phyloP scores from a whole-genome alignment of 768 basidiomycete species.

The Tulasnella sp. region DNA sequence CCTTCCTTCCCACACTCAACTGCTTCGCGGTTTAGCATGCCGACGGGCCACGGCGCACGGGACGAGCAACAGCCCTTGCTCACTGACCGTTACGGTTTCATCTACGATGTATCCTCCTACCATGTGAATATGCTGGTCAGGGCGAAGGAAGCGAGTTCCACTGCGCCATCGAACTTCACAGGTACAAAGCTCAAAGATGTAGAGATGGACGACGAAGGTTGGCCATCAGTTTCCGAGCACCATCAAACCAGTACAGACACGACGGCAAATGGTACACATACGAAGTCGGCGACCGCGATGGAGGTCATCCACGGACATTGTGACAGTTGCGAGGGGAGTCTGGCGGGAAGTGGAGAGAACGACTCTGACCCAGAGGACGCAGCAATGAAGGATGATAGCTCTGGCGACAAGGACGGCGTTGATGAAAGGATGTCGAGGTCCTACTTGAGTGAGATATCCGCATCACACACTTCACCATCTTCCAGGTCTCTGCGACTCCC shows the following conservation, averaged over 20 bases:
- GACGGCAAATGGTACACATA: constrained; percentile 32
- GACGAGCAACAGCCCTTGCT: constrained; percentile 28
- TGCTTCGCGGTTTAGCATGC: constrained; percentile 15
- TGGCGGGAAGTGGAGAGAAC: constrained; percentile 29
- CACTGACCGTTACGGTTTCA: constrained; percentile 84
- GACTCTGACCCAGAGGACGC: constrained; percentile 11
- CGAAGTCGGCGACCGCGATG: constrained; percentile 23
- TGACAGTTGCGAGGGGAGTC: constrained; percentile 31
- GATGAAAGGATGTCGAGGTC: neutral
- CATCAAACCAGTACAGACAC: no score
- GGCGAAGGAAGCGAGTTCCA: constrained; percentile 58
- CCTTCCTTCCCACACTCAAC: constrained; percentile 54
- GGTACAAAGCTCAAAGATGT: constrained; percentile 82
- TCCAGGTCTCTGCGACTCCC: neutral
- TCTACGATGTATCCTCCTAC: constrained; percentile 76
- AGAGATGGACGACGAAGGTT: constrained; percentile 48
- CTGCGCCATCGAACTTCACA: constrained; percentile 75
- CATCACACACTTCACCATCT: neutral
- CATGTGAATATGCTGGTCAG: constrained; percentile 67
- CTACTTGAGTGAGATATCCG: neutral
- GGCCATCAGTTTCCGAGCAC: constrained; percentile 33
- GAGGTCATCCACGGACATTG: constrained; percentile 42
- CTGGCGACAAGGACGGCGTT: neutral
- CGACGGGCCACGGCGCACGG: neutral
- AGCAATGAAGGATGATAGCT: constrained; percentile 24